A percentile compares a stretch with the other conserved stretches of the same genome.
These are phyloP conservation scores for Chrysanthemum lavandulifolium DNA, from an alignment of 129 eudicot species.

Conservation along the genomic window DNA sequence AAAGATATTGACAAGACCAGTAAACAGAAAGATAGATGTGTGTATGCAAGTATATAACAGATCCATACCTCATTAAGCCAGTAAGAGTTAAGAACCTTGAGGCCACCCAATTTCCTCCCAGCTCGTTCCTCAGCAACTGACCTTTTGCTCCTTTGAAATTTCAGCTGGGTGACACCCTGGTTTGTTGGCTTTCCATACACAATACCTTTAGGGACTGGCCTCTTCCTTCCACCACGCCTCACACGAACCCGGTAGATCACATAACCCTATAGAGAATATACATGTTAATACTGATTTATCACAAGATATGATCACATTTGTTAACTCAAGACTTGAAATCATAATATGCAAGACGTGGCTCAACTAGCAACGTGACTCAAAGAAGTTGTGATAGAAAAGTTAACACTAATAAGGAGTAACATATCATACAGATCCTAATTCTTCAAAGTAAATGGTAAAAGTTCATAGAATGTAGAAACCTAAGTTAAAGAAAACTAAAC, in stretches of 20 bases:
- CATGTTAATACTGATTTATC: background rate
- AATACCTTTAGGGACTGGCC: slow-evolving; percentile 87
- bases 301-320: background rate
- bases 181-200: slow-evolving; percentile 77
- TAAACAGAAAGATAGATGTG: background rate
- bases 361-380: no score
- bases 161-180: slow-evolving; percentile 75
- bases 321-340: no score
- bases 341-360: no score
- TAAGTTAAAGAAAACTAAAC: no score
- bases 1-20: no score
- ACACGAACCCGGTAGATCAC: slow-evolving; percentile 84
- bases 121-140: slow-evolving; percentile 85
- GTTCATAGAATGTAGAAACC: no score
- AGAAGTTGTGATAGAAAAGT: no score
- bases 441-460: no score
- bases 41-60: background rate
- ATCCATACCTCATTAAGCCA: slow-evolving; percentile 64
- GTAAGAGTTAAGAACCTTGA: slow-evolving; percentile 74
- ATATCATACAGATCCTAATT: no score
- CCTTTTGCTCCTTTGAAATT: slow-evolving; percentile 69
- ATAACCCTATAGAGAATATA: slow-evolving; percentile 38
- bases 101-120: slow-evolving; percentile 77
- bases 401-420: no score
- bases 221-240: slow-evolving; percentile 81